phyloP scores from a whole-genome alignment of 106 monocot genomes.

The Hemerocallis citrina region DNA sequence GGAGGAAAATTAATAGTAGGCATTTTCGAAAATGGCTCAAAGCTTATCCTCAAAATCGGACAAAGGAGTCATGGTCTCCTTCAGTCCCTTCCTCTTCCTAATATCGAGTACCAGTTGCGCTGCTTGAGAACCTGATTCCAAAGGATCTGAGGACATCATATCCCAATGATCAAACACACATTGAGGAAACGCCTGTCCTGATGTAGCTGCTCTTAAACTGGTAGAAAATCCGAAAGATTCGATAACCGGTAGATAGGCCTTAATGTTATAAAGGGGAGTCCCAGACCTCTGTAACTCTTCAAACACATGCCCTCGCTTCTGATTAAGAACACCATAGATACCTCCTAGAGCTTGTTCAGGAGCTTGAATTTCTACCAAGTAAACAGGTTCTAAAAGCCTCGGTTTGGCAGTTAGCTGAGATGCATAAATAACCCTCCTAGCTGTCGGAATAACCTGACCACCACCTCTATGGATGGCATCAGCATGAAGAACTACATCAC shows the following conservation, averaged over 20 bases:
- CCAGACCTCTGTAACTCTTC: conserved; percentile 29
- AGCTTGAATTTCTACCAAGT: conserved; percentile 44
- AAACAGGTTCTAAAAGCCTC: conserved; percentile 36
- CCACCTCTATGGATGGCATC: conserved; percentile 44
- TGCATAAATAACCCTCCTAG: conserved; percentile 41
- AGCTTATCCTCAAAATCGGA: conserved; percentile 37
- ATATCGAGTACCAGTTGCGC: conserved; percentile 14
- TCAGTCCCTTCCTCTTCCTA: conserved; percentile 42
- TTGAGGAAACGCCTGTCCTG: conserved; percentile 38
- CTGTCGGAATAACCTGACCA: conserved; percentile 35
- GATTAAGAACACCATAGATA: conserved; percentile 35
- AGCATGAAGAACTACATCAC: conserved; percentile 40
- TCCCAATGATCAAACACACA: conserved; percentile 43
- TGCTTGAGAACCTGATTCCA: conserved; percentile 17
- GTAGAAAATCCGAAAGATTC: conserved; percentile 28
- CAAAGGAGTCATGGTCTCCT: conserved; percentile 32
- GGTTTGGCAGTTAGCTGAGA: conserved; percentile 38
- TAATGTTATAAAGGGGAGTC: conserved; percentile 34
- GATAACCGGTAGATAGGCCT: conserved; percentile 30
- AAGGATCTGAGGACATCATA: conserved; percentile 20
- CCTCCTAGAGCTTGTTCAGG: conserved; percentile 30
- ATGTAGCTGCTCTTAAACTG: conserved; percentile 27
- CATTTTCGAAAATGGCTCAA: no score
- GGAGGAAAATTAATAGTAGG: no score
- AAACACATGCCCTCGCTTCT: conserved; percentile 33